Evolutionary conservation across 2,329 filamentous ascomycete species (phyloP), one percentile per base, ranked within the genome.

Genomic region (Anisogramma anomala): DNA sequence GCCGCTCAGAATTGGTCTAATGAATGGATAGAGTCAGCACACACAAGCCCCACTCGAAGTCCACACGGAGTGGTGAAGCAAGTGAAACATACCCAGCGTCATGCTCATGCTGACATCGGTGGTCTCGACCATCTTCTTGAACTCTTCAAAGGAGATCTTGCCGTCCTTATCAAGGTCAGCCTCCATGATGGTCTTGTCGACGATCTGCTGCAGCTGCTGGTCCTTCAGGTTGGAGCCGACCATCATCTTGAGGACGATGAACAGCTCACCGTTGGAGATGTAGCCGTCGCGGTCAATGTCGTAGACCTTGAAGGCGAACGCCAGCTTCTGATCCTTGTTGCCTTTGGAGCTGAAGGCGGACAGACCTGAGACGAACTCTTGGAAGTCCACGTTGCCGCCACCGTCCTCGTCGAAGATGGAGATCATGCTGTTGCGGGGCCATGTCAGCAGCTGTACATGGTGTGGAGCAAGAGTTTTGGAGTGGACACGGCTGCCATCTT

Each of bases 221-320:
- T 98, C 91, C 73, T 98, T 98, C 57, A 98, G 69, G 64, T 98
- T 98, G 69, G 84, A 95, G 46, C 91, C 91, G 38, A 98, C 91
- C 91, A 98, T 98, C 91, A 98, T 98, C 82, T 98, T 98, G 56
- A 98, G 74, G 57, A 98, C 91, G 56, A 98, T 96, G 64, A 96
- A 98, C 38, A 98, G 76, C 70, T 98, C 91, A 55, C 91, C 91
- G 64, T 98, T 98, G 69, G 85, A 94, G 58, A 98, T 98, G 67
- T 84, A 98, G 18, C 91, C 91, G 63, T 98, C 91, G 46, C 91
- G 85, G 65, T 98, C 91, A 57, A 98, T 96, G 62, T 98, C 91
- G 71, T 98, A 98, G 47, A 98, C 91, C 65, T 95, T 94, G 77
- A 98, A 98, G 33, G 91, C 91, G 58, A 98, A 98, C 41, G 79